Evolutionary conservation across 2,329 filamentous ascomycete genomes (phyloP), one percentile per base, ranked within the genome.

Genomic region (Xylaria sp.): DNA sequence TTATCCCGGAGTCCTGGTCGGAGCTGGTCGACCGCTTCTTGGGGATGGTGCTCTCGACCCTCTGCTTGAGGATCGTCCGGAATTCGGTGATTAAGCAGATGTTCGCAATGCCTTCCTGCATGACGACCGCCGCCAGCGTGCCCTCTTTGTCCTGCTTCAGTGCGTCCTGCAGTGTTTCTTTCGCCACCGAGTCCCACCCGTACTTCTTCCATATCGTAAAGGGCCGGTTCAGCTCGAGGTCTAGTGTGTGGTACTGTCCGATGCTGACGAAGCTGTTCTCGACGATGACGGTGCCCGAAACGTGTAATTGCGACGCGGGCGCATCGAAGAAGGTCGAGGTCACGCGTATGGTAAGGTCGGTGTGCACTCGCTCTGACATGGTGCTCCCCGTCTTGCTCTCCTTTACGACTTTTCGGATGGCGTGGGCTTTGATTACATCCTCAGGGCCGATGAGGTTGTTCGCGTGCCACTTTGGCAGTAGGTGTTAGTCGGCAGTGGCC

Each of bases 171-270:
- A 99, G 81, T 42, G 90, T 88, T 54, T 90, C 86, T 44, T 88
- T 77, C 2, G 92, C 90, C 9, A 99, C 86, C 62, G 89, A 92
- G 72, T 99, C 94, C 94, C 94, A 99, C 39, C 92, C 87, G 7
- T 85, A 76, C 38, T 83, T 82, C 74, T 97, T 97, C 75, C 92
- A 89, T 7, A 99, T 72, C 6, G 90, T 93, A 65, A 97, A 97
- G 46, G 92, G 87, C 39, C 92, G 83, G 66, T 94, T 86, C 53
- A 96, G 79, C 70, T 97, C 93, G 42, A 99, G 81, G 62, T 97
- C 93, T 60, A 86, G 77, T 1, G 82, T 85, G 66, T 86, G 83
- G 63, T 83, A 78, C 56, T 83, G 77, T 47, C 82, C 83, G 39
- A 82, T 67, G 60, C 74, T 72, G 52, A 83, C 81, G 55, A 78